A percentile compares a stretch with the other conserved stretches of the same genome.
phyloP scores from a whole-genome alignment of 2,329 filamentous ascomycete genomes.

The Neopestalotiopsis rosae region DNA sequence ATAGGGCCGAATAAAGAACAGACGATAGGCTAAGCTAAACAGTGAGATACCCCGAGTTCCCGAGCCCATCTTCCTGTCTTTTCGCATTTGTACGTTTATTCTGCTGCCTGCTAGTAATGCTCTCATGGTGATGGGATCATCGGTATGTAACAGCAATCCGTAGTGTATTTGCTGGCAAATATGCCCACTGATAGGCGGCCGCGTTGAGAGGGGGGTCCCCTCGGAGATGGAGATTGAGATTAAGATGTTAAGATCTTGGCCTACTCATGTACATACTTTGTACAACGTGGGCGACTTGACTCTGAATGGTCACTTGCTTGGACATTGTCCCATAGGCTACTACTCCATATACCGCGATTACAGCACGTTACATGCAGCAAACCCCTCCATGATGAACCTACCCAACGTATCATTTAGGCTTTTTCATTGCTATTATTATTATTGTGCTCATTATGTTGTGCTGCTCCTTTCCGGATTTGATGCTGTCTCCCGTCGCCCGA shows the following conservation, averaged over 20 bases:
- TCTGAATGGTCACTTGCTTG: too few relatives aligned
- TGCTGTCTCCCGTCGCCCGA: slow-evolving; percentile 7
- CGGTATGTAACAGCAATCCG: neutral
- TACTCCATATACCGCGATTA: neutral
- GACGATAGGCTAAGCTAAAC: neutral
- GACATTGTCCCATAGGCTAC: too few relatives aligned
- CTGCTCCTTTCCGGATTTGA: slow-evolving; percentile 8
- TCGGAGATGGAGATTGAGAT: neutral
- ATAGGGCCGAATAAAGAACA: slow-evolving; percentile 8
- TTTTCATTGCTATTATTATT: neutral
- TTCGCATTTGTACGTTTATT: too few relatives aligned
- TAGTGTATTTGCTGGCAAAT: neutral
- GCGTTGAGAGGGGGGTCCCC: neutral
- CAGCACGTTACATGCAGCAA: neutral
- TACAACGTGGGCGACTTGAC: too few relatives aligned
- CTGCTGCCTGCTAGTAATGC: neutral
- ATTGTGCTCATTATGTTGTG: neutral
- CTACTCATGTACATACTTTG: neutral
- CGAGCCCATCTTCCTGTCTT: neutral
- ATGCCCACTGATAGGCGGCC: neutral
- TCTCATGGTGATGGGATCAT: neutral
- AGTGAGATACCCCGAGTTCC: slow-evolving; percentile 6
- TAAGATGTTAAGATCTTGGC: neutral
- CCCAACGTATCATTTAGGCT: neutral
- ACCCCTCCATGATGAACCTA: neutral